Conservation (phyloP, 768 basidiomycete genomes). For the Termitomyces eurrhizus region DNA sequence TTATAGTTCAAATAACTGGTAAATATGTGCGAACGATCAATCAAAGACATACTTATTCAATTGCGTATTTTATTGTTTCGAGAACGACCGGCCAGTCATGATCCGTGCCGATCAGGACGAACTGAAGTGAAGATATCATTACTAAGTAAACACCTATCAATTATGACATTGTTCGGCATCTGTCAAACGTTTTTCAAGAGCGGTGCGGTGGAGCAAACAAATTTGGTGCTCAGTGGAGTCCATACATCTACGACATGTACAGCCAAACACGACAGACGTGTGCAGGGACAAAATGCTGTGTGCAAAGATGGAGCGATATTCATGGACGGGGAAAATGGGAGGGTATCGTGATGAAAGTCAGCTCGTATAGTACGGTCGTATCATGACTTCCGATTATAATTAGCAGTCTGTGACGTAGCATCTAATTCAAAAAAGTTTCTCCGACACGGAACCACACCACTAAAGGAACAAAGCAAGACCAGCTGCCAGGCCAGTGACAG, state of each 20-base stretch:
- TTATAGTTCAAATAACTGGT: too few species aligned
- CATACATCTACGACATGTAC: background rate
- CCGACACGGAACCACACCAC: background rate
- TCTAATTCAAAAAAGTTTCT: slow-evolving; percentile 8
- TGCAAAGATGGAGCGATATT: background rate
- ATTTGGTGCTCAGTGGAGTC: background rate
- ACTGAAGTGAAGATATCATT: background rate
- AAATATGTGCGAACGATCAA: too few species aligned
- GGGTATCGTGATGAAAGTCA: slow-evolving; percentile 13
- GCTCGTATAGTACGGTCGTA: slow-evolving; percentile 2
- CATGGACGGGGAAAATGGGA: background rate
- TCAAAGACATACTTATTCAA: background rate
- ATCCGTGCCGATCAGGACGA: background rate
- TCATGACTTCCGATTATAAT: slow-evolving; percentile 8
- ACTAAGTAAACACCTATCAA: background rate
- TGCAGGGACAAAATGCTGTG: background rate
- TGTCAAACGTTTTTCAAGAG: background rate
- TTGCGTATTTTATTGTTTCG: background rate
- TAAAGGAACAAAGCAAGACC: slow-evolving; percentile 15
- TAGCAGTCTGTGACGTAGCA: slow-evolving; percentile 8
- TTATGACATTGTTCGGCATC: background rate
- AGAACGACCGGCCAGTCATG: background rate
- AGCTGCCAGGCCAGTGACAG: slow-evolving; percentile 15
- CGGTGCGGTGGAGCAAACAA: too few species aligned
- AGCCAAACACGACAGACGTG: slow-evolving; percentile 1